Evolutionary conservation across 2,329 filamentous ascomycete species (phyloP).

Genomic region (Aspergillus sp.): DNA sequence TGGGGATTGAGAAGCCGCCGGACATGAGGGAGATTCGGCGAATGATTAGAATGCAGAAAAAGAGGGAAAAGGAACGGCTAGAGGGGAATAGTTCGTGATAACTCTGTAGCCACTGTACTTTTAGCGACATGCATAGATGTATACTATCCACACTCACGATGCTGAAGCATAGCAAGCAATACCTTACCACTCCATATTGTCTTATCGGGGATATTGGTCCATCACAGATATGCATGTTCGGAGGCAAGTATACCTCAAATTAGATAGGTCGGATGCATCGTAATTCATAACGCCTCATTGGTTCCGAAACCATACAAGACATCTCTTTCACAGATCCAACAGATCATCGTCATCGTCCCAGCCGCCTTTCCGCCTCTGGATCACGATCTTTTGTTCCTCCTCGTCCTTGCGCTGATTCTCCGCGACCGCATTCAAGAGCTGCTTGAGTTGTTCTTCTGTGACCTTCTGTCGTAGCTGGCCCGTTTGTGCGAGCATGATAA

Average conservation of each 20-base stretch:
- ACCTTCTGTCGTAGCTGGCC: conserved; percentile 88
- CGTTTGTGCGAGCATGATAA: conserved; percentile 87
- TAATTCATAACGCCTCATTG: conserved; percentile 12
- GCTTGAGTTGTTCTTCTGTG: conserved; percentile 90
- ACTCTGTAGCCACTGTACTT: conserved; percentile 2
- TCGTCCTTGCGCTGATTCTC: conserved; percentile 66
- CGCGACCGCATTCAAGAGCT: conserved; percentile 80
- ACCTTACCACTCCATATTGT: neutral
- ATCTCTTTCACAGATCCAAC: conserved; percentile 42
- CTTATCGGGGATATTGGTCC: neutral
- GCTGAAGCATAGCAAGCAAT: neutral
- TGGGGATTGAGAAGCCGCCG: conserved; percentile 87
- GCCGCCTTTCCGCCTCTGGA: conserved; percentile 79
- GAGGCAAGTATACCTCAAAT: neutral
- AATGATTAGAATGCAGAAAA: conserved; percentile 70
- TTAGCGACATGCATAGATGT: conserved; percentile 15
- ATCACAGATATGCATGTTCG: neutral
- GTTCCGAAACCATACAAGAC: neutral
- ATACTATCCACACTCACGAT: conserved; percentile 10
- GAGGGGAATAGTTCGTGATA: conserved; percentile 23
- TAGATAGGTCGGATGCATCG: conserved; percentile 15
- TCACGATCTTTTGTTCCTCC: conserved; percentile 81
- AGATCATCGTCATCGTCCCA: conserved; percentile 74
- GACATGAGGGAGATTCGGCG: conserved; percentile 80
- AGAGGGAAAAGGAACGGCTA: conserved; percentile 61